Conservation (phyloP, 2,329 filamentous ascomycete species). For the Nannizzia gypsea region DNA sequence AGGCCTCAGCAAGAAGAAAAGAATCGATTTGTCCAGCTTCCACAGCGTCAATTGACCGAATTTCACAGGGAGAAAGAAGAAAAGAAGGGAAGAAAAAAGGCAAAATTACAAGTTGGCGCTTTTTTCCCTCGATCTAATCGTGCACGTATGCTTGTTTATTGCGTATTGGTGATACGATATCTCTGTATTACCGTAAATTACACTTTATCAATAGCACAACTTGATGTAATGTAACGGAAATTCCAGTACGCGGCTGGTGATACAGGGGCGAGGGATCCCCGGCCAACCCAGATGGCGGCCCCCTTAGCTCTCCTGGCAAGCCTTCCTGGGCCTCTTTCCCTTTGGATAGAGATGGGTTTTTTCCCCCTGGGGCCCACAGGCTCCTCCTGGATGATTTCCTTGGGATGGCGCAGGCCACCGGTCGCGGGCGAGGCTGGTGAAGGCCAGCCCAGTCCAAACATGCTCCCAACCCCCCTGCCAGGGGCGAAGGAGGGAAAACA, state of each 20-base stretch:
- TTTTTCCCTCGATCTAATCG: background rate
- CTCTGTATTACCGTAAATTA: background rate
- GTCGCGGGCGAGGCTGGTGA: background rate
- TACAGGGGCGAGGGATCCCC: conserved; percentile 1
- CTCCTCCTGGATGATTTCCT: background rate
- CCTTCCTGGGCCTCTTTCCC: background rate
- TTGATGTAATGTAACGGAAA: background rate
- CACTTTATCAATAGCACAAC: background rate
- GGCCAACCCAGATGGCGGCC: background rate
- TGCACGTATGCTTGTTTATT: background rate
- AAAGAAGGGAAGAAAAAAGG: background rate
- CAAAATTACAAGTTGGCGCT: background rate
- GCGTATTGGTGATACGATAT: background rate
- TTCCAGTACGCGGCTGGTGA: background rate
- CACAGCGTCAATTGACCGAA: background rate
- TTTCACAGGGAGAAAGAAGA: background rate
- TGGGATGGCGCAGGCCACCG: background rate
- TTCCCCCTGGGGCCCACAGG: background rate
- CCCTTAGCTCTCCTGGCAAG: background rate
- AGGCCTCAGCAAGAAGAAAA: too few species aligned
- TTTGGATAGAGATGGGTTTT: background rate
- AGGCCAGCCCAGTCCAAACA: background rate
- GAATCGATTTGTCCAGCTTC: too few species aligned
- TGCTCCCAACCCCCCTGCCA: background rate
- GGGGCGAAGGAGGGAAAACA: background rate